Percentiles rank a stretch among this genome's conserved stretches.
phyloP scores from a whole-genome alignment of 495 filamentous ascomycete species.

The Choiromyces venosus region DNA sequence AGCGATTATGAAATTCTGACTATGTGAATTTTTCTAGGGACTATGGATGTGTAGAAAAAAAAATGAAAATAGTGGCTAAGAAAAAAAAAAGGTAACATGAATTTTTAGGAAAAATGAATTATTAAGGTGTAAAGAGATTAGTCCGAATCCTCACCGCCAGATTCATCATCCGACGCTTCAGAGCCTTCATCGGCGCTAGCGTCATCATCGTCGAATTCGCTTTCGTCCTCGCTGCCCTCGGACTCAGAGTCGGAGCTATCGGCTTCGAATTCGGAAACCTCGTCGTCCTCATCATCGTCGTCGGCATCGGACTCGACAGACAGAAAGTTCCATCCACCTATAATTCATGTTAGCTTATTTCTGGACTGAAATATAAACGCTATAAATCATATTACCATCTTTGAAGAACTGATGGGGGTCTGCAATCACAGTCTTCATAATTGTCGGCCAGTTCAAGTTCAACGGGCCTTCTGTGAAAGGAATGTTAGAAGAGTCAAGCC shows the following conservation, averaged over 20 bases:
- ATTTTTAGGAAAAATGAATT: neutral
- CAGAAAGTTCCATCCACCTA: conserved; percentile 81
- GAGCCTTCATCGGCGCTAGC: conserved; percentile 53
- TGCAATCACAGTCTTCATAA: conserved; percentile 97
- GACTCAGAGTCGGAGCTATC: conserved; percentile 72
- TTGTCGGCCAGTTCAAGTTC: conserved; percentile 96
- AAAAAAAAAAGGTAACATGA: neutral
- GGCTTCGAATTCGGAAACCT: conserved; percentile 89
- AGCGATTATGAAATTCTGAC: neutral
- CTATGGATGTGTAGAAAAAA: neutral
- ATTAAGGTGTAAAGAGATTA: conserved; percentile 13
- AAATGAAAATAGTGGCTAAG: neutral
- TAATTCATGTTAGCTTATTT: conserved; percentile 17
- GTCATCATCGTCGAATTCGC: conserved; percentile 75
- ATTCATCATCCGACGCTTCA: conserved; percentile 39
- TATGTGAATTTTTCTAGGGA: neutral
- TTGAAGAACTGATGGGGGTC: conserved; percentile 92
- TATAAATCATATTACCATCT: conserved; percentile 54
- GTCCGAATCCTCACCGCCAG: conserved; percentile 42
- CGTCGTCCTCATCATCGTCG: conserved; percentile 68
- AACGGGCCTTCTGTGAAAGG: conserved; percentile 90
- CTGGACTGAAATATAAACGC: neutral
- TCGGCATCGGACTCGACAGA: conserved; percentile 82
- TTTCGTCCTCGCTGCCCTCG: conserved; percentile 78
- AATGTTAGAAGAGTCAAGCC: conserved; percentile 92